Conservation (phyloP, 768 basidiomycete species). For the Boletus vinaceobasis region DNA sequence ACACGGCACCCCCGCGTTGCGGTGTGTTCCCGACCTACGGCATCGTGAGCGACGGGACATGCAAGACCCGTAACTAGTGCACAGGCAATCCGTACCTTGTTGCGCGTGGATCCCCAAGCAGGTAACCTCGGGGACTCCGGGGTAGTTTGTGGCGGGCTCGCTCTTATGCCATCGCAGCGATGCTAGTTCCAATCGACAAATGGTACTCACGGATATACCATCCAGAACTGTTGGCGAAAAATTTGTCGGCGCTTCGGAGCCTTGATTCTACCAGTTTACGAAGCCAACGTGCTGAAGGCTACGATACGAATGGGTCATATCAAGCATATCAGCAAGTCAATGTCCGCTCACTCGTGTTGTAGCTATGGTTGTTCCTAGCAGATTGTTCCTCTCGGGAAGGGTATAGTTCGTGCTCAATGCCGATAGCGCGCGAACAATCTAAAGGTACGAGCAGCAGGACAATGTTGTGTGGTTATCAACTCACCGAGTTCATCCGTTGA, state of each 20-base stretch:
- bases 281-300: background rate
- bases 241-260: background rate
- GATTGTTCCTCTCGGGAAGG: background rate
- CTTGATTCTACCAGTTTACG: background rate
- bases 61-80: conserved; percentile 4
- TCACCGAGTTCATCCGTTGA: background rate
- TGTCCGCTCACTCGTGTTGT: too few species aligned
- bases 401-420: background rate
- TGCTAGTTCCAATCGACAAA: background rate
- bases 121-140: background rate
- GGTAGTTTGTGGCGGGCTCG: background rate
- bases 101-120: background rate
- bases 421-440: background rate
- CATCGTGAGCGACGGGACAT: background rate
- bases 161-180: background rate
- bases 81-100: background rate
- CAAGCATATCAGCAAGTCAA: background rate
- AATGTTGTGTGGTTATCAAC: background rate
- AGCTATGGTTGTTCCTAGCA: background rate
- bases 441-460: background rate
- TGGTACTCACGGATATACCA: background rate
- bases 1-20: background rate
- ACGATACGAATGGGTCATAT: background rate
- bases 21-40: background rate
- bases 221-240: background rate